phyloP scores from a whole-genome alignment of 2,329 filamentous ascomycete genomes.

The Pseudogymnoascus sp. region DNA sequence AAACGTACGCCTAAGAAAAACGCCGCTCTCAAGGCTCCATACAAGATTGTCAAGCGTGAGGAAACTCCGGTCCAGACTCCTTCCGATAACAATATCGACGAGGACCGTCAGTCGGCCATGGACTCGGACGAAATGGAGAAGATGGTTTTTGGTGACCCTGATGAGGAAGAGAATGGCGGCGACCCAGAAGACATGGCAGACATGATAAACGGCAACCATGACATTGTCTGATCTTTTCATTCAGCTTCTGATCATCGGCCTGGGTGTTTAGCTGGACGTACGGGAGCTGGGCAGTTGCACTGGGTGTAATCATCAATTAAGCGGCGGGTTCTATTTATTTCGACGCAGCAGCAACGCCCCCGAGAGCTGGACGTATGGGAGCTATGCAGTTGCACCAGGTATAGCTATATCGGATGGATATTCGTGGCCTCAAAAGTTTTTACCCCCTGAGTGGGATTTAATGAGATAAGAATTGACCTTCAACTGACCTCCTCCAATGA shows the following conservation, averaged over 20 bases:
- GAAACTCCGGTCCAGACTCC: not conserved
- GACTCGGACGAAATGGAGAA: not conserved
- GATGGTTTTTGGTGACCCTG: not conserved
- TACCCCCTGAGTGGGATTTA: not conserved
- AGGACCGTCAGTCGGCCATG: not conserved
- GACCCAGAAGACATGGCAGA: not conserved
- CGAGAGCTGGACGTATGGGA: not conserved
- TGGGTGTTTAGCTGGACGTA: not conserved
- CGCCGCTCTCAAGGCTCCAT: slow-evolving; percentile 5
- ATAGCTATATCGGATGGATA: not conserved
- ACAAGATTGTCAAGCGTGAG: slow-evolving; percentile 11
- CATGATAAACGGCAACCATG: not conserved
- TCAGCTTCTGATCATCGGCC: not conserved
- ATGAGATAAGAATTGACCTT: not conserved
- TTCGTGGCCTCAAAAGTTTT: not conserved
- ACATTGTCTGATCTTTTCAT: not conserved
- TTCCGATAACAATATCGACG: not conserved
- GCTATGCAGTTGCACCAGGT: not conserved
- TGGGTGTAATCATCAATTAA: not conserved
- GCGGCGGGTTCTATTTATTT: not conserved
- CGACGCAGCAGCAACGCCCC: not conserved
- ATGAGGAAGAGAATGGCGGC: not conserved
- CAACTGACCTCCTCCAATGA: not conserved
- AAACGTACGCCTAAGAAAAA: slow-evolving; percentile 10
- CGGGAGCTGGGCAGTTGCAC: no score